Conservation (phyloP, 148 eudicot genomes). For the Vaccinium macrocarpon region DNA sequence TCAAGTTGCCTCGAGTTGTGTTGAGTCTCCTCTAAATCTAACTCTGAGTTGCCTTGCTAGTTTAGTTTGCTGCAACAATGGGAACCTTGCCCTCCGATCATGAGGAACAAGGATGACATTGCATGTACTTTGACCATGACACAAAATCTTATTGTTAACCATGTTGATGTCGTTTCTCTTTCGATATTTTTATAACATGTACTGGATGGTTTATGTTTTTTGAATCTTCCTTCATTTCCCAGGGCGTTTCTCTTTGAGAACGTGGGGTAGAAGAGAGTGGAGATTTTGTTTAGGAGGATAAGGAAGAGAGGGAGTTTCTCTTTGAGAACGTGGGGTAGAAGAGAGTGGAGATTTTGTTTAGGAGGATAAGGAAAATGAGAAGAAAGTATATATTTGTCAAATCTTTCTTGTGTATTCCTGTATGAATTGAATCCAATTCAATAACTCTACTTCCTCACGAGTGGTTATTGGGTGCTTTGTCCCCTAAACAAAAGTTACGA, state of each 20-base stretch:
- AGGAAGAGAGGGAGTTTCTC: neutral
- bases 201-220: neutral
- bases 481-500: no score
- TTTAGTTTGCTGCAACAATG: neutral
- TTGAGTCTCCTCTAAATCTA: conserved; percentile 1
- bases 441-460: neutral
- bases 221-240: neutral
- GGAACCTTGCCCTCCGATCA: neutral
- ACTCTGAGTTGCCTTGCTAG: neutral
- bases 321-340: neutral
- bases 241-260: neutral
- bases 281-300: neutral
- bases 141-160: neutral
- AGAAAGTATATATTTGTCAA: neutral
- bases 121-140: neutral
- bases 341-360: neutral
- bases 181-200: neutral
- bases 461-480: no score
- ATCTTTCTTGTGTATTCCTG: neutral
- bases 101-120: neutral
- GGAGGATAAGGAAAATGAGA: neutral
- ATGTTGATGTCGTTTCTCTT: neutral
- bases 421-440: neutral
- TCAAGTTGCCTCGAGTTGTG: neutral
- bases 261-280: neutral